Base-by-base conservation (phyloP, 495 filamentous ascomycete species). In the Aspergillus taichungensis region DNA sequence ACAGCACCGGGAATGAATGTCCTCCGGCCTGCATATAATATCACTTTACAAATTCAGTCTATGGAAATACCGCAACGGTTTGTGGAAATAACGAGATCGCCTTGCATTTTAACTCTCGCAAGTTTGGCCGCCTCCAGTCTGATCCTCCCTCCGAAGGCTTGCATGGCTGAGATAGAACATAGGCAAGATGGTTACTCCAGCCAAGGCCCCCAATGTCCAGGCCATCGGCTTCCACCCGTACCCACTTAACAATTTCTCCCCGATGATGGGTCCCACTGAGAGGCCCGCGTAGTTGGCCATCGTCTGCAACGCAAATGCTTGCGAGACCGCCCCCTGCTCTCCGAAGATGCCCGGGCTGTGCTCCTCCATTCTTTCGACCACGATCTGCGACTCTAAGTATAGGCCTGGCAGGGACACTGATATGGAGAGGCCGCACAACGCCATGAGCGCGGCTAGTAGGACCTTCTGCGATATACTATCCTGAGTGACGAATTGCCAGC, bases 361-460 rank as follows among this genome's bases (percentile, higher is more conserved):
- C n/a, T 58, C 66, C 43, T 82, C 76, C 45, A 81, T 73, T 1
- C 64, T 69, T 18, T 77, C 67, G 11, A 85, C 77, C 1, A 82
- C 71, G 28, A 80, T 78, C 48, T 73, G 65, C 13, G 81, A 68
- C 54, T 89, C 87, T 0, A 84, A 83, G 8, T 52, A 47, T 13
- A 64, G 44, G 6, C 61, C 59, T 0, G 56, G 53, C 8, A 61
- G 47, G 10, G 57, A 47, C 7, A 62, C 37, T 28, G 54, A 52
- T 24, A 56, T 43, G 14, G 52, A 56, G 34, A 63, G 54, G 8
- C 57, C 62, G 13, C 54, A 50, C 11, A 50, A 29, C 5, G 53
- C 46, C 6, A 69, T 47, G 6, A 69, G 42, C 10, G 37, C 53
- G 36, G 56, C 53, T n/a, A 69, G 58, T 0, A 68, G 37, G 14